Evolutionary conservation across 352 stramenopile species (phyloP).

Genomic region (Plasmopara muralis): DNA sequence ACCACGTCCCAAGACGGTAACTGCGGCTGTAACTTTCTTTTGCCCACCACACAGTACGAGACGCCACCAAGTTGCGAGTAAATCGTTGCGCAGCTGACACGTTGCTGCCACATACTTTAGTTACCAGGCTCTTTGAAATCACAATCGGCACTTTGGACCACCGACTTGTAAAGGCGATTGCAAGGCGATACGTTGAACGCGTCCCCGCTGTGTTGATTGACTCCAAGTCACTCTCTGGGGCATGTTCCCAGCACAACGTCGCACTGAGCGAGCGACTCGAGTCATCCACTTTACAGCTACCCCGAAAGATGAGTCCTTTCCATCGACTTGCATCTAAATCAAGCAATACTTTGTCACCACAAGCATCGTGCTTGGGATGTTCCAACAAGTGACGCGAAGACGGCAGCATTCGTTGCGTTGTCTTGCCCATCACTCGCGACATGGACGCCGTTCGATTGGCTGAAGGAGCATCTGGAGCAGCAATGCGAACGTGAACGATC

Average conservation of each 20-base stretch:
- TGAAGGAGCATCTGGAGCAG: slow-evolving; percentile 21
- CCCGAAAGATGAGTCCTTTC: slow-evolving; percentile 34
- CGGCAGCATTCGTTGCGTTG: slow-evolving; percentile 34
- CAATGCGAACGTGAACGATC: slow-evolving; percentile 43
- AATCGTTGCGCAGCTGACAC: slow-evolving; percentile 45
- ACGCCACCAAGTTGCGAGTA: slow-evolving; percentile 35
- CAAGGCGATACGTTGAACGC: slow-evolving; percentile 56
- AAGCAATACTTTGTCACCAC: slow-evolving; percentile 8
- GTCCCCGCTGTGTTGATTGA: slow-evolving; percentile 31
- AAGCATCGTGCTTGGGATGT: slow-evolving; percentile 7
- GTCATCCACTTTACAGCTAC: slow-evolving; percentile 23
- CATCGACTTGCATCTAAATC: slow-evolving; percentile 17
- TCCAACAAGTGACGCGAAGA: slow-evolving; percentile 22
- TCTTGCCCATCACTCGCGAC: slow-evolving; percentile 33
- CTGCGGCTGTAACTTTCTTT: slow-evolving; percentile 70
- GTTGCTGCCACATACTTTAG: slow-evolving; percentile 44
- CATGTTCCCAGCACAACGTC: slow-evolving; percentile 51
- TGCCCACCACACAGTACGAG: slow-evolving; percentile 66
- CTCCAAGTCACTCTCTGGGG: slow-evolving; percentile 20
- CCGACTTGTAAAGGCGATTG: slow-evolving; percentile 40
- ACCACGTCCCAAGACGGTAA: slow-evolving; percentile 74
- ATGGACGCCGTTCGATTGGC: slow-evolving; percentile 25
- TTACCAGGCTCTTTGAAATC: slow-evolving; percentile 60
- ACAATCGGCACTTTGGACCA: slow-evolving; percentile 51
- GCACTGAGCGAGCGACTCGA: slow-evolving; percentile 45